Base-by-base conservation (phyloP, 257 asterid species). In the Scutellaria baicalensis region DNA sequence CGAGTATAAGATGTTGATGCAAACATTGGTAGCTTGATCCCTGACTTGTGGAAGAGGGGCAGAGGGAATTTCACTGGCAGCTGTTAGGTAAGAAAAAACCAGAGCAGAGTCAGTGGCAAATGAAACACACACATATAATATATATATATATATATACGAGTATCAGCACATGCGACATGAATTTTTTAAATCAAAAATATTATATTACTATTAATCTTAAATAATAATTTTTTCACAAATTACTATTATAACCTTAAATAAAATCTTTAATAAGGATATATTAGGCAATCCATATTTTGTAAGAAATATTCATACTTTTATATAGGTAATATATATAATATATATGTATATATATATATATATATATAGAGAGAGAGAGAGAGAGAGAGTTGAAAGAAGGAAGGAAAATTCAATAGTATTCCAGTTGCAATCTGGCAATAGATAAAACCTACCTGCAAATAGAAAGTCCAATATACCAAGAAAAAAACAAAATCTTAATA, bases 1-100 rank as follows among this genome's bases (percentile, higher is more conserved):
- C 1, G 99, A 90, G 72, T 85, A 87, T 76, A 94, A 81, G 74
- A 94, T 86, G 82, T 89, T 94, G 84, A 91, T 85, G 83, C 99
- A 89, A 77, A 83, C 77, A 80, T 80, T 89, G 50, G 95, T 94
- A 35, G 86, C 96, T 77, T 94, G 97, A 76, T 91, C 99, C 76
- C 95, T 85, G 69, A 89, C 90, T 79, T 88, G 97, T 35, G 85
- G 69, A 31, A 89, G 87, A 59, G 97, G 95, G 40, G 83, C 83
- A 8, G 92, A 84, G 70, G 97, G 91, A 68, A 91, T 85, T 71
- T 94, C 99, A 83, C 76, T 82, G 27, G 98, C 96, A 73, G 92
- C 99, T 94, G 90, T 60, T 75, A 56, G 21, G 74, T 49, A 68
- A 59, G 44, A 81, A 81, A 59, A 52, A 74, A 77, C 20, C 33